Evolutionary conservation across 108 stramenopile genomes (phyloP).

Genomic region (Fragilariopsis cylindrus): DNA sequence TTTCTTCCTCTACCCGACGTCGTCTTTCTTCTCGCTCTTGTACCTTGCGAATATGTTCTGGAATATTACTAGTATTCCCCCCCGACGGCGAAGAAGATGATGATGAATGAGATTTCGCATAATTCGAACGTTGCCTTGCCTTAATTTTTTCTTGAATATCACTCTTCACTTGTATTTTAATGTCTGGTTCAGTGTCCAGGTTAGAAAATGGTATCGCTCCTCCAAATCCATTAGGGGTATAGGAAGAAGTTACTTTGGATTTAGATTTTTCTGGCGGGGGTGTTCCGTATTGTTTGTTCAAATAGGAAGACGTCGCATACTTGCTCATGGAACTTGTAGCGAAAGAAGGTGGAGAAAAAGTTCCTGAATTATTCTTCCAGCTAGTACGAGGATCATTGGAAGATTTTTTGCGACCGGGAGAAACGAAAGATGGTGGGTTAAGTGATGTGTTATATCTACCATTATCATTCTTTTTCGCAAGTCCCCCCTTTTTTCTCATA

Average conservation of each 20-base stretch:
- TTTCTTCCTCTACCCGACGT: conserved; percentile 13
- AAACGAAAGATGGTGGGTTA: conserved; percentile 20
- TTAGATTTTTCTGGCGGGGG: background rate
- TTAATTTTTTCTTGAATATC: conserved; percentile 26
- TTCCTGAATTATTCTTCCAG: background rate
- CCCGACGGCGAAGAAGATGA: background rate
- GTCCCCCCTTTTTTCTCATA: background rate
- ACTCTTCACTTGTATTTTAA: conserved; percentile 36
- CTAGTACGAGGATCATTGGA: background rate
- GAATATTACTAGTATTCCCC: conserved; percentile 8
- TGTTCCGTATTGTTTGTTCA: conserved; percentile 16
- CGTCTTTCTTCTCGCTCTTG: conserved; percentile 22
- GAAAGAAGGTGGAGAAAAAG: background rate
- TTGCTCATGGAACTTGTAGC: background rate
- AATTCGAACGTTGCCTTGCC: background rate
- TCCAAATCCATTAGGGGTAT: conserved; percentile 4
- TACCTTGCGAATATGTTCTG: conserved; percentile 20
- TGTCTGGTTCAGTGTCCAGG: conserved; percentile 22
- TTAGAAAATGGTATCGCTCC: conserved; percentile 1
- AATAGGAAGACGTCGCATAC: conserved; percentile 11
- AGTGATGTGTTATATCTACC: background rate
- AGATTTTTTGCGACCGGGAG: background rate
- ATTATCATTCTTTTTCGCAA: background rate
- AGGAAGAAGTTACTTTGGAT: background rate
- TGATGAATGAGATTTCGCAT: background rate